Percentiles rank a stretch among this genome's conserved stretches.
Evolutionary conservation across 768 basidiomycete genomes (phyloP).

Genomic region (Collybiopsis confluens): DNA sequence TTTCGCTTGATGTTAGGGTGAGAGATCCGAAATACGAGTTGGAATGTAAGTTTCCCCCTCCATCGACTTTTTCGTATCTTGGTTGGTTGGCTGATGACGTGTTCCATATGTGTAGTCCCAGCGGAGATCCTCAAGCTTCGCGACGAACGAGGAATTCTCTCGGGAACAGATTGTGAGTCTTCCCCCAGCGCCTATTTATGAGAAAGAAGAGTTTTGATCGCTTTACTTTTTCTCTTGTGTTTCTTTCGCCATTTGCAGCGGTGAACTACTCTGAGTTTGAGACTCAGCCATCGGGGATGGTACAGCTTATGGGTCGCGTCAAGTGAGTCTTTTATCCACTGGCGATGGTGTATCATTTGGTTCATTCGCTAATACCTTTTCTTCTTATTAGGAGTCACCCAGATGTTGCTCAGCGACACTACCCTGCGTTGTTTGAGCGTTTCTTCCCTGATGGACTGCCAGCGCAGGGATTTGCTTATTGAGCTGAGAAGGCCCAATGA

Average conservation of each 20-base stretch:
- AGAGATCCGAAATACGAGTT: conserved; percentile 39
- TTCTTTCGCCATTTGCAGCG: not conserved
- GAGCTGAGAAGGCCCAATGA: too few relatives aligned
- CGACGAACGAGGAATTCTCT: not conserved
- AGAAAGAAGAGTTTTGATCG: too few relatives aligned
- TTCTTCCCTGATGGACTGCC: conserved; percentile 52
- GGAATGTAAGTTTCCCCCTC: conserved; percentile 27
- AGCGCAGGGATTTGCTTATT: not conserved
- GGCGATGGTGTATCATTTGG: too few relatives aligned
- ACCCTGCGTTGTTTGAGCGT: conserved; percentile 46
- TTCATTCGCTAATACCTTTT: not conserved
- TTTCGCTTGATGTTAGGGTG: conserved; percentile 52
- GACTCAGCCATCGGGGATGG: not conserved
- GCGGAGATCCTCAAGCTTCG: conserved; percentile 7
- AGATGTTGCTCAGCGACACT: conserved; percentile 43
- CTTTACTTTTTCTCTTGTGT: too few relatives aligned
- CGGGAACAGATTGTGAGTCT: conserved; percentile 2
- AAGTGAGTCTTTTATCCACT: conserved; percentile 2
- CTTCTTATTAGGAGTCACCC: conserved; percentile 5
- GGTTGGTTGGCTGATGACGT: conserved; percentile 2
- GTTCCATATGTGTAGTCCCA: conserved; percentile 57
- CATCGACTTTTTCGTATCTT: not conserved
- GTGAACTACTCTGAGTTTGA: conserved; percentile 8
- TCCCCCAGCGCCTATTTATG: too few relatives aligned
- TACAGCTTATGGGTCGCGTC: conserved; percentile 1